A percentile compares a stretch with the other conserved stretches of the same genome.
Evolutionary conservation across 2,329 filamentous ascomycete genomes (phyloP).

Genomic region (Penicillium frequentans): DNA sequence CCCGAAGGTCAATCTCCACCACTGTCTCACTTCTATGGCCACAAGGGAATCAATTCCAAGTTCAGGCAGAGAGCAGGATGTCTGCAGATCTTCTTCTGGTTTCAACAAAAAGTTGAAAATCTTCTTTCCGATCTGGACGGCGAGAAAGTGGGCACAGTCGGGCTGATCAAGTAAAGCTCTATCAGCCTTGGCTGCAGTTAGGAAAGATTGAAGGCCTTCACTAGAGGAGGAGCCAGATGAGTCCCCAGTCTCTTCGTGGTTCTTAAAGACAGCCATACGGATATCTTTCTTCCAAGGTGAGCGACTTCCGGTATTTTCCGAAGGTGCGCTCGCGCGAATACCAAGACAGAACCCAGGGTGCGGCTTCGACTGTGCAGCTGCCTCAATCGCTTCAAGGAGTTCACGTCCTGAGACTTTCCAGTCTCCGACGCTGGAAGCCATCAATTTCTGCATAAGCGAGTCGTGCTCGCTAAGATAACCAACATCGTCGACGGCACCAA

Average conservation of each 20-base stretch:
- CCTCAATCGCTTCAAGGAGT: background rate
- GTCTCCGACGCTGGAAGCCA: background rate
- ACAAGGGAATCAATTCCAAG: constrained; percentile 31
- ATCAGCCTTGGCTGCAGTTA: constrained; percentile 3
- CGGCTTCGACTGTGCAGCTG: background rate
- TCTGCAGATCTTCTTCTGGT: constrained; percentile 20
- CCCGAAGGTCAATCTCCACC: constrained; percentile 19
- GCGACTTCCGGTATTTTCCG: background rate
- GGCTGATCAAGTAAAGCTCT: background rate
- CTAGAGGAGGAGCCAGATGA: background rate
- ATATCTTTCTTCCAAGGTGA: constrained; percentile 2
- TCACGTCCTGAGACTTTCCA: background rate
- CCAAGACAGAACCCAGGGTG: constrained; percentile 1
- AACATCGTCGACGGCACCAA: constrained; percentile 12
- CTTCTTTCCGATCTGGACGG: constrained; percentile 20
- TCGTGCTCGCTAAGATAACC: constrained; percentile 4
- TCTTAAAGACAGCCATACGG: constrained; percentile 2
- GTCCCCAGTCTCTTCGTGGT: background rate
- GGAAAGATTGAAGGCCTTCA: constrained; percentile 1
- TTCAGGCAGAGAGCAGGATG: constrained; percentile 17
- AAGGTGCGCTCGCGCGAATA: background rate
- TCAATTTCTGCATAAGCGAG: constrained; percentile 2
- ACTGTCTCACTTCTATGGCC: constrained; percentile 30
- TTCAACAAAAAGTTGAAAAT: constrained; percentile 19
- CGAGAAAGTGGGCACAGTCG: constrained; percentile 9